phyloP scores from a whole-genome alignment of 2,329 filamentous ascomycete species.

The Fusarium torreyae region DNA sequence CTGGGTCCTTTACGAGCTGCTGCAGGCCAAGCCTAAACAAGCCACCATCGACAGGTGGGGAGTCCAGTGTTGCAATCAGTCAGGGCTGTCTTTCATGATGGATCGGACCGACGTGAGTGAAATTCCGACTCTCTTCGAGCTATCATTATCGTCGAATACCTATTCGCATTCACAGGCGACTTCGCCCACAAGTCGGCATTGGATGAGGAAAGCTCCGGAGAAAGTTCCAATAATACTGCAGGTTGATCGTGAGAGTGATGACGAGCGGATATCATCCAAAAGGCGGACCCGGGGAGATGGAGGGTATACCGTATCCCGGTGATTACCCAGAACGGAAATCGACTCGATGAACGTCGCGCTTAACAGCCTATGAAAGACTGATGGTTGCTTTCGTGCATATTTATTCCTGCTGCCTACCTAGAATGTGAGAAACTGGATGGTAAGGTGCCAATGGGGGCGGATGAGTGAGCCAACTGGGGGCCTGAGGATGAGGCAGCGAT shows the following conservation, averaged over 20 bases:
- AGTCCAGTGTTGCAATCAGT: constrained; percentile 27
- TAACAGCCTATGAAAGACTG: constrained; percentile 22
- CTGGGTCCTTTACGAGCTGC: constrained; percentile 35
- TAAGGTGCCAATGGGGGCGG: constrained; percentile 31
- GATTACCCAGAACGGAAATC: constrained; percentile 30
- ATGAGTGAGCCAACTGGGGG: constrained; percentile 36
- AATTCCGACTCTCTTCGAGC: constrained; percentile 27
- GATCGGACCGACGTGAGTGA: constrained; percentile 32
- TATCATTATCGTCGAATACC: constrained; percentile 19
- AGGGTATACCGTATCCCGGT: constrained; percentile 28
- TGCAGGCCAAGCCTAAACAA: constrained; percentile 37
- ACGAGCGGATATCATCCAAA: constrained; percentile 1
- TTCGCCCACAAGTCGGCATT: constrained; percentile 12
- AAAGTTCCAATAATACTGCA: constrained; percentile 2
- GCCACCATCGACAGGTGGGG: constrained; percentile 34
- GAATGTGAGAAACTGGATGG: constrained; percentile 18
- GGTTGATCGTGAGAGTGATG: constrained; percentile 17
- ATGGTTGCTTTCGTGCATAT: constrained; percentile 38
- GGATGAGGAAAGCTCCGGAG: constrained; percentile 4
- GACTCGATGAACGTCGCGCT: constrained; percentile 26
- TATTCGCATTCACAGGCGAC: constrained; percentile 2
- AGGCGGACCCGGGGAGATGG: constrained; percentile 6
- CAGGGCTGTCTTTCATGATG: constrained; percentile 34
- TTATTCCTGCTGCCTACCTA: constrained; percentile 31
- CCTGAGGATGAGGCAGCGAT: constrained; percentile 24